A percentile compares a stretch with the other conserved stretches of the same genome.
These are phyloP conservation scores for Podospora appendiculata DNA, from an alignment of 495 filamentous ascomycete species.

Conservation along the genomic window DNA sequence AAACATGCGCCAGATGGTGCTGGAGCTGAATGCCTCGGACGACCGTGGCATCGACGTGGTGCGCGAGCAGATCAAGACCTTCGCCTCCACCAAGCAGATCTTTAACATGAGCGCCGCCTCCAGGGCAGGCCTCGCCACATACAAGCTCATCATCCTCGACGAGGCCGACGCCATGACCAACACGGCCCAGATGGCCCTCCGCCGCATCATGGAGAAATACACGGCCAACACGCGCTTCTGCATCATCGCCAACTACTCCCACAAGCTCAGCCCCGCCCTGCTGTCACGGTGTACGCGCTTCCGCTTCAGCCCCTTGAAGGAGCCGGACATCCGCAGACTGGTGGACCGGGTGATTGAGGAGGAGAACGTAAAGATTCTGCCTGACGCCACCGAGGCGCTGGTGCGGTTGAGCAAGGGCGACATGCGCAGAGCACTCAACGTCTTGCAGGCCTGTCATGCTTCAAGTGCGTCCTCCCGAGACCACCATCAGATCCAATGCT, in stretches of 20 bases:
- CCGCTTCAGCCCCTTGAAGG: conserved; percentile 88
- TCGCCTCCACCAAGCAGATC: conserved; percentile 69
- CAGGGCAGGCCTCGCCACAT: conserved; percentile 53
- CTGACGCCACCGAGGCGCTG: conserved; percentile 70
- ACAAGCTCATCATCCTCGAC: conserved; percentile 95
- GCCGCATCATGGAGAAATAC: conserved; percentile 98
- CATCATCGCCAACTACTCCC: conserved; percentile 98
- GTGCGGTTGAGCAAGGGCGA: conserved; percentile 88
- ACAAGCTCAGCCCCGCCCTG: conserved; percentile 93
- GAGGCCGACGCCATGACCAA: conserved; percentile 98
- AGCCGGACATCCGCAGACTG: conserved; percentile 68
- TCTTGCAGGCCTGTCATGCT: conserved; percentile 93
- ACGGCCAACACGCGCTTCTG: conserved; percentile 97
- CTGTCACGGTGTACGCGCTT: conserved; percentile 93
- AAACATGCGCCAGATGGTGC: conserved; percentile 96
- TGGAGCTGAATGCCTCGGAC: conserved; percentile 94
- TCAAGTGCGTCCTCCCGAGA: conserved; percentile 52
- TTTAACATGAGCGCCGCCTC: conserved; percentile 34
- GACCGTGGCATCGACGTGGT: conserved; percentile 98
- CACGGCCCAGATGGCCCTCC: conserved; percentile 92
- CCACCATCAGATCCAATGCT: not conserved
- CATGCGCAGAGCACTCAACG: conserved; percentile 91
- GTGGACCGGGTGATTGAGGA: conserved; percentile 88
- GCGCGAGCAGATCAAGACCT: conserved; percentile 98
- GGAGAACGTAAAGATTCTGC: conserved; percentile 74